These are phyloP conservation scores for Erodium maritimum DNA, from an alignment of 345 rosid genomes.

Conservation along the genomic window DNA sequence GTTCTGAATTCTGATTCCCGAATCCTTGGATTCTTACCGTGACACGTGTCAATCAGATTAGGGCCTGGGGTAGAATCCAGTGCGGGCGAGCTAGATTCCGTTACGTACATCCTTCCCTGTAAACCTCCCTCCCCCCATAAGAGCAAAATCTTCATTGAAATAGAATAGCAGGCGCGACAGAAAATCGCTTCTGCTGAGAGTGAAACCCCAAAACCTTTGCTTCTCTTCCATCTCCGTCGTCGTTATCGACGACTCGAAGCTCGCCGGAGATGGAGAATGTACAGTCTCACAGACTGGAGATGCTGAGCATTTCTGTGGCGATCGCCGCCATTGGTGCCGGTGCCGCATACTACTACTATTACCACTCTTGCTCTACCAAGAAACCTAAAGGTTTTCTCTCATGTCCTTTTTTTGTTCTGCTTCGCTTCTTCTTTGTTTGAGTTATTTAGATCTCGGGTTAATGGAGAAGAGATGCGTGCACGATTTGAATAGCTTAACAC, in stretches of 20 bases:
- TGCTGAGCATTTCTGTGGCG: constrained; percentile 44
- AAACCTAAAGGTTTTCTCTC: constrained; percentile 25
- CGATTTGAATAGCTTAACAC: neutral
- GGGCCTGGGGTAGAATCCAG: neutral
- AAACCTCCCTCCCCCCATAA: neutral
- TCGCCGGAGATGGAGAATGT: constrained; percentile 19
- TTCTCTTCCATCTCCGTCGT: neutral
- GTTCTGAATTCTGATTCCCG: neutral
- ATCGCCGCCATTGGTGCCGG: constrained; percentile 40
- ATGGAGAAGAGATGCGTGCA: neutral
- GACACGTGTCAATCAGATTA: too few relatives aligned
- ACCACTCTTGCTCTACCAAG: constrained; percentile 25
- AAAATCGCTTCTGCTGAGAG: too few relatives aligned
- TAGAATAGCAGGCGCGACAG: neutral
- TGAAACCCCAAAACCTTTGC: too few relatives aligned
- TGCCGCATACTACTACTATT: constrained; percentile 55
- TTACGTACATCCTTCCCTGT: neutral
- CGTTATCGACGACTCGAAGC: too few relatives aligned
- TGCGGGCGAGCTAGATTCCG: neutral
- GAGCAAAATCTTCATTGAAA: neutral
- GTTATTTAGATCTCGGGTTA: neutral
- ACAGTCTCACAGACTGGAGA: constrained; percentile 31
- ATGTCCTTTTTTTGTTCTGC: neutral
- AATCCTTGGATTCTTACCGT: neutral
- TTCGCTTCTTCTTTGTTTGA: neutral